Percentiles rank a stretch among this genome's conserved stretches.
These are phyloP conservation scores for Candida mesenterica DNA, from an alignment of 1,139 yeast genomes.

Conservation along the genomic window DNA sequence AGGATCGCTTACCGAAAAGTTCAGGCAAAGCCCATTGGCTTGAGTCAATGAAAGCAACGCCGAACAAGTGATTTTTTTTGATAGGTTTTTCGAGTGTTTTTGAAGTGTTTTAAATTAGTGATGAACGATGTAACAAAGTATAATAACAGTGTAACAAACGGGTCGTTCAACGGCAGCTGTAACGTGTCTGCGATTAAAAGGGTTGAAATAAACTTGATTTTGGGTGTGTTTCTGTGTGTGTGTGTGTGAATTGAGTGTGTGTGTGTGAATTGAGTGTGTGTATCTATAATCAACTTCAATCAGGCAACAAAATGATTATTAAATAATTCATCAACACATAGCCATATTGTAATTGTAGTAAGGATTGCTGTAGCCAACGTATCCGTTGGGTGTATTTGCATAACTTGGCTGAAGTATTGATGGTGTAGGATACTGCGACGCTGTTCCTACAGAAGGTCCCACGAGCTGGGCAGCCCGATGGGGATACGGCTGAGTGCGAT, in stretches of 20 bases:
- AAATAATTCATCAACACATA: too few relatives aligned
- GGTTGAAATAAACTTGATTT: too few relatives aligned
- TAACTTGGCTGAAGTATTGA: slow-evolving; percentile 3
- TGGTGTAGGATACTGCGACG: slow-evolving; percentile 4
- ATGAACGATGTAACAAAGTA: too few relatives aligned
- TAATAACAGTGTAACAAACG: too few relatives aligned
- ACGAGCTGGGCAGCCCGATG: slow-evolving; percentile 8
- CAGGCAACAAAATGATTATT: too few relatives aligned
- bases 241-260: too few relatives aligned
- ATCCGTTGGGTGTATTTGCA: slow-evolving; percentile 13
- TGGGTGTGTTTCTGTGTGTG: too few relatives aligned
- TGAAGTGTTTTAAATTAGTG: neutral
- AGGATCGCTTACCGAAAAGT: neutral
- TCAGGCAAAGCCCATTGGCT: too few relatives aligned
- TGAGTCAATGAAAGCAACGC: neutral
- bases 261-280: too few relatives aligned
- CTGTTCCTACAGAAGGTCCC: slow-evolving; percentile 8
- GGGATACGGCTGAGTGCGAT: slow-evolving; percentile 1
- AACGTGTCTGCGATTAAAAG: too few relatives aligned
- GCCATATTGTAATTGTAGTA: slow-evolving; percentile 37
- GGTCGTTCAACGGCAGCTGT: too few relatives aligned
- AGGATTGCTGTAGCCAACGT: slow-evolving; percentile 42
- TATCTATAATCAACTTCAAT: neutral
- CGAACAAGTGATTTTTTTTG: neutral
- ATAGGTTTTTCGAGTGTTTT: neutral